Evolutionary conservation across 106 monocot genomes (phyloP), one percentile per base, ranked within the genome.

Genomic region (Dendrobium chrysotoxum): DNA sequence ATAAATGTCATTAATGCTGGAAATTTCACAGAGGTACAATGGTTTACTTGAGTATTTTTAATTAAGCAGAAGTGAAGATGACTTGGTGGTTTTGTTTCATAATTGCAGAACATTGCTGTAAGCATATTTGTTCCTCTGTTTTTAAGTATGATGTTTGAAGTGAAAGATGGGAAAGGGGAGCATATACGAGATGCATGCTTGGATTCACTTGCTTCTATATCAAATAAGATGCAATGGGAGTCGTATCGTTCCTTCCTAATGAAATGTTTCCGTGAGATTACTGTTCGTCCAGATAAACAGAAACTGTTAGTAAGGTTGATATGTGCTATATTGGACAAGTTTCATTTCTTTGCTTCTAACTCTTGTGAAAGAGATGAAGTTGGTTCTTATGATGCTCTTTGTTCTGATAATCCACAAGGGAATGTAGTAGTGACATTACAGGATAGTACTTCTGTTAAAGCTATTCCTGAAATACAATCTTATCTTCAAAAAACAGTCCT

Each of bases 111-210:
- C 55, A 57, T 93, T 35, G 80, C 28, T 64, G 75, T 85, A 64
- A 92, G 93, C 79, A 82, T 98, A 71, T 98, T 98, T 85, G 85
- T 98, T 78, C 98, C 94, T 81, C 82, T 95, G 18, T 83, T 98
- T 67, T 89, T 91, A 85, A 91, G 86, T 78, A 95, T 98, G 95
- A 78, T 98, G 79, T 87, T 93, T 86, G 87, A 89, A 53, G 87
- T 91, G 23, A 92, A 91, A 87, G 91, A 85, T 79, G 91, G 92
- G 68, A 98, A 98, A 72, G 92, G 91, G 20, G 95, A 91, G 72
- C 89, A 95, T 79, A 35, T 92, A 31, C 89, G 87, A 75, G 86
- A 92, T 91, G 92, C 86, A 65, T 98, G 86, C 54, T 42, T 93
- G 78, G 91, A 89, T 40, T 80, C 95, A 42, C 86, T 98, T 79